Base-by-base conservation (phyloP, 139 green algal species). In the Edaphochlamys debaryana region DNA sequence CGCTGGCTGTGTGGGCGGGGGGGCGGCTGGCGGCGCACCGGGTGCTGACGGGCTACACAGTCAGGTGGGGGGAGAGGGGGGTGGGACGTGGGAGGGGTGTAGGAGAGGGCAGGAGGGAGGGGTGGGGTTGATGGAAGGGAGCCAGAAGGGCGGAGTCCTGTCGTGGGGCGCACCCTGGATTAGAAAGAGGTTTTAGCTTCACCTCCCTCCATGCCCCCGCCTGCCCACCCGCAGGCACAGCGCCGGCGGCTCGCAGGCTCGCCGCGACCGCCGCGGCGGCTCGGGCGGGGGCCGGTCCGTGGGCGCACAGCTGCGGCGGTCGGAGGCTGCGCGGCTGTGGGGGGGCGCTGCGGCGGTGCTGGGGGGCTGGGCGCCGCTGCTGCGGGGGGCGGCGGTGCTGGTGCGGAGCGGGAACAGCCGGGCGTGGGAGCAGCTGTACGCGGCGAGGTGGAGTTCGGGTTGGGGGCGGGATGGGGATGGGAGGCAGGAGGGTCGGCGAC, bases 31-130 rank as follows among this genome's bases (percentile, higher is more conserved):
- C 52, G 64, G 34, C 40, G n/a, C 73, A 80, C 58, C 69, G 71
- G 74, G 74, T 81, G 54, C 74, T 81, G 8, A 81, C 74, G 4
- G 74, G 74, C 11, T 81, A 81, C 62, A 81, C 74, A 7, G 60
- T 71, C n/a, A 71, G 74, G 74, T 81, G 69, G 9, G 67, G 13
- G 23, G 22, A 4, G 36, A 36, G 67, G 67, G 67, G 38, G 67
- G 69, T n/a, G 69, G 17, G 42, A 23, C 8, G 41, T 4, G 66
- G 36, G 66, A 32, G 15, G 66, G 8, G 15, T 7, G 34, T 34
- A 32, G 36, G 66, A n/a, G 34, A 19, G 66, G 19, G 66, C 7
- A 50, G 4, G 3, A 38, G 60, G 30, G 30, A 22, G 29, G 60
- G 27, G 60, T 6, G 60, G 19, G 3, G 29, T 37, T 17, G 60